phyloP scores from a whole-genome alignment of 179 eudicot genomes.

The Silene vulgaris region DNA sequence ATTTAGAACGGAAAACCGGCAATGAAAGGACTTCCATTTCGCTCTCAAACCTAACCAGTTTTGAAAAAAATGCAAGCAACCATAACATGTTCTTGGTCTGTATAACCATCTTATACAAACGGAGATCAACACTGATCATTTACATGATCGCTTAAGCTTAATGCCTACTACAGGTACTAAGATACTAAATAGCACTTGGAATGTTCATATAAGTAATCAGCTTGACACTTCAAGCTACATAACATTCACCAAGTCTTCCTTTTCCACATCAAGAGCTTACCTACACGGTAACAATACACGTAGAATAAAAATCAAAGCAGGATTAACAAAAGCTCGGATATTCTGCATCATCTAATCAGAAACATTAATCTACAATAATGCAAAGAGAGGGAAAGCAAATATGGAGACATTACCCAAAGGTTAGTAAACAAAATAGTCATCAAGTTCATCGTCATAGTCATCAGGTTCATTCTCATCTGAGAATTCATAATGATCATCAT shows the following conservation, averaged over 20 bases:
- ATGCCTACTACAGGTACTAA: too few relatives aligned
- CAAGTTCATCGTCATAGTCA: slow-evolving; percentile 23
- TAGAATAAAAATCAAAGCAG: background rate
- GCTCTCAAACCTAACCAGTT: too few relatives aligned
- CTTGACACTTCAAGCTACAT: background rate
- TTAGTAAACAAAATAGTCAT: background rate
- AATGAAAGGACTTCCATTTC: too few relatives aligned
- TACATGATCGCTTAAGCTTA: too few relatives aligned
- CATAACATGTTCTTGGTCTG: too few relatives aligned
- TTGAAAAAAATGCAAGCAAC: too few relatives aligned
- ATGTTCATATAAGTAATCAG: background rate
- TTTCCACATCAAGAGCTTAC: background rate
- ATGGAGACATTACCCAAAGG: background rate
- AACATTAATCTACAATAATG: background rate
- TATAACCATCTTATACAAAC: too few relatives aligned
- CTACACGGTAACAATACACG: background rate
- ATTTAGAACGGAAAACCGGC: too few relatives aligned
- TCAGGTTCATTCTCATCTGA: slow-evolving; percentile 27
- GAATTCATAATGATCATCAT: slow-evolving; percentile 41
- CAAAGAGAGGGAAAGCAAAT: background rate
- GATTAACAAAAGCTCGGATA: background rate
- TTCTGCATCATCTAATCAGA: background rate
- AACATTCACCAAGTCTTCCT: background rate
- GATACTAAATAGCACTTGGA: too few relatives aligned
- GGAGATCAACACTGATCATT: too few relatives aligned